phyloP scores from a whole-genome alignment of 345 rosid species.

The Dipteronia sinensis region DNA sequence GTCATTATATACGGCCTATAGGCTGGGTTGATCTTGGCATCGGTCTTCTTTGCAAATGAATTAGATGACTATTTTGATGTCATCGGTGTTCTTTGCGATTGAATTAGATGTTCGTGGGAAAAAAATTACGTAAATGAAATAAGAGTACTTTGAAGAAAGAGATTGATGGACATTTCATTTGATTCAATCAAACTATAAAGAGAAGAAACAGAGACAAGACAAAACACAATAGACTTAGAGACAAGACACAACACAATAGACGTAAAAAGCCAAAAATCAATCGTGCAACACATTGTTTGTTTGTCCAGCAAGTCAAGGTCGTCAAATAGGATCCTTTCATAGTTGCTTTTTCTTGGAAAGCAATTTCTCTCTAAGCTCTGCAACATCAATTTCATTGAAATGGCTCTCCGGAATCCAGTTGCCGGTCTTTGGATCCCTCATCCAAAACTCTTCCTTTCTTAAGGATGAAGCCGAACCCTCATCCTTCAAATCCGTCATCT shows the following conservation, averaged over 20 bases:
- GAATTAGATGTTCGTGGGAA: too few species aligned
- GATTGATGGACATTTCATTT: too few species aligned
- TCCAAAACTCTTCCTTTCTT: slow-evolving; percentile 39
- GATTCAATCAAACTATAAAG: too few species aligned
- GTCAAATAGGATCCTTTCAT: background rate
- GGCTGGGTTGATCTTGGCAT: too few species aligned
- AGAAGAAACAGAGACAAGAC: background rate
- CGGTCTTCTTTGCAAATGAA: too few species aligned
- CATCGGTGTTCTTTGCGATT: too few species aligned
- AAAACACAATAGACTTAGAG: background rate
- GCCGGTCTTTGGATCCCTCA: slow-evolving; percentile 56
- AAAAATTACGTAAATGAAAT: too few species aligned
- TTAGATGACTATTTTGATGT: too few species aligned
- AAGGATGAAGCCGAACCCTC: background rate
- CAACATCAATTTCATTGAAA: slow-evolving; percentile 38
- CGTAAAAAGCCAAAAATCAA: background rate
- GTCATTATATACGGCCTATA: too few species aligned
- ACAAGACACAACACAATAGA: background rate
- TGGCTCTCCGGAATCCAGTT: slow-evolving; percentile 57
- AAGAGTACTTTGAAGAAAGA: too few species aligned
- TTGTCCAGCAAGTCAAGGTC: background rate
- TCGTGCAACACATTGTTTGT: background rate
- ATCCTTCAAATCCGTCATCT: slow-evolving; percentile 14
- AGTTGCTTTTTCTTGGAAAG: slow-evolving; percentile 24
- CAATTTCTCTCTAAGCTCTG: slow-evolving; percentile 37